phyloP scores from a whole-genome alignment of 179 eudicot genomes.

The Gypsophila paniculata region DNA sequence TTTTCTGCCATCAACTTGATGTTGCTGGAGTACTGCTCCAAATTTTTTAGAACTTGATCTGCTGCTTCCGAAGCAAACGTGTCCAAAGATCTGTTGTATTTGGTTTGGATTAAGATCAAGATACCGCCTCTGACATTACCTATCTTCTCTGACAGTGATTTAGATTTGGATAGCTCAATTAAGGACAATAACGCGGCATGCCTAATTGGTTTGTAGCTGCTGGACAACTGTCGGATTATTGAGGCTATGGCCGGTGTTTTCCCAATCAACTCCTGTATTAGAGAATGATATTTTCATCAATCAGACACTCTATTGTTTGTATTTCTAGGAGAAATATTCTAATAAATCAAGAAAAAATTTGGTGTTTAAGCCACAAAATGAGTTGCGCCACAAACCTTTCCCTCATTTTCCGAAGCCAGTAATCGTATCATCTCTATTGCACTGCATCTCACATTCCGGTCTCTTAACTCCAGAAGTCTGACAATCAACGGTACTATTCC shows the following conservation, averaged over 20 bases:
- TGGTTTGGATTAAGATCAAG: conserved; percentile 60
- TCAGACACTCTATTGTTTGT: neutral
- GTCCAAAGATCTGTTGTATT: conserved; percentile 52
- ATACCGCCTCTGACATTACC: conserved; percentile 60
- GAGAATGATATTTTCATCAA: neutral
- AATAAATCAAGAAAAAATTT: neutral
- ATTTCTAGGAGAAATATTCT: neutral
- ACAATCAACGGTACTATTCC: conserved; percentile 63
- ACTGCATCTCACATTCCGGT: conserved; percentile 47
- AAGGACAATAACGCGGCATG: conserved; percentile 59
- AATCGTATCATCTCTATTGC: conserved; percentile 46
- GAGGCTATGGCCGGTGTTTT: conserved; percentile 44
- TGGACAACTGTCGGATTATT: conserved; percentile 58
- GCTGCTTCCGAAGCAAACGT: conserved; percentile 66
- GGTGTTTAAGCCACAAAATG: neutral
- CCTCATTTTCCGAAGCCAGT: conserved; percentile 53
- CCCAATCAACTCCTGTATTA: conserved; percentile 52
- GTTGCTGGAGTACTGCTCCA: conserved; percentile 54
- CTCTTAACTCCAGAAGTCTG: conserved; percentile 49
- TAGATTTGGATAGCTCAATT: conserved; percentile 58
- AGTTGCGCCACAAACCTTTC: conserved; percentile 40
- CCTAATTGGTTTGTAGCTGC: conserved; percentile 55
- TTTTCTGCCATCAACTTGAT: conserved; percentile 82
- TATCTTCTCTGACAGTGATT: conserved; percentile 40
- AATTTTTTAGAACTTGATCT: conserved; percentile 53